Conservation (phyloP, 2,329 filamentous ascomycete species). For the Paramyrothecium roridum region DNA sequence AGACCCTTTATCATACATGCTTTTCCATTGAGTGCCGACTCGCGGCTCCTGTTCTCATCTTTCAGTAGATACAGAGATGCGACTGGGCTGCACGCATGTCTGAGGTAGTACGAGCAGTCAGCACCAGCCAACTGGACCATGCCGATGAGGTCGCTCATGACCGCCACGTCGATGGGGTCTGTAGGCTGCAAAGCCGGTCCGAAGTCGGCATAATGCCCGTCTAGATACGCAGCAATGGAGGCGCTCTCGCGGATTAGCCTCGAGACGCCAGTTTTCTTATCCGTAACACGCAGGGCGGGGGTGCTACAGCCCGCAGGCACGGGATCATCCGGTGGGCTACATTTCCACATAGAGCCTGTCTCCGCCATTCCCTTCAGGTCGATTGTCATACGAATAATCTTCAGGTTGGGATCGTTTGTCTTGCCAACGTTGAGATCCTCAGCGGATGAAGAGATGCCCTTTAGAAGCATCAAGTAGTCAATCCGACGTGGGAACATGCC, state of each 20-base stretch:
- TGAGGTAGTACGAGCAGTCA: not conserved
- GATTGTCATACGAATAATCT: not conserved
- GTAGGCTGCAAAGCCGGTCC: not conserved
- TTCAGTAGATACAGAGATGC: not conserved
- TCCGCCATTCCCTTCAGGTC: not conserved
- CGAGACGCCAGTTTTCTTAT: not conserved
- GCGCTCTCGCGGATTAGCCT: conserved; percentile 1
- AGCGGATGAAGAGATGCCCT: not conserved
- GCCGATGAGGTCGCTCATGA: not conserved
- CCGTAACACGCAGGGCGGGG: not conserved
- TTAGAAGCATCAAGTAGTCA: not conserved
- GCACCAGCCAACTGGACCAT: not conserved
- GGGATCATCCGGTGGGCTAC: not conserved
- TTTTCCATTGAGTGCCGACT: not conserved
- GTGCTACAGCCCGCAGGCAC: not conserved
- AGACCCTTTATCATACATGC: not conserved
- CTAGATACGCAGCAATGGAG: not conserved
- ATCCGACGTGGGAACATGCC: not conserved
- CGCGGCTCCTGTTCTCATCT: not conserved
- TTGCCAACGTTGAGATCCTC: not conserved
- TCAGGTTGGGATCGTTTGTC: not conserved
- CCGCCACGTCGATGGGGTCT: not conserved
- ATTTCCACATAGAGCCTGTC: not conserved
- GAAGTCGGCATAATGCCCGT: not conserved
- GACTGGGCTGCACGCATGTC: not conserved